Conservation (phyloP, 2,329 filamentous ascomycete genomes). For the Phaeophleospora eucalypticola region DNA sequence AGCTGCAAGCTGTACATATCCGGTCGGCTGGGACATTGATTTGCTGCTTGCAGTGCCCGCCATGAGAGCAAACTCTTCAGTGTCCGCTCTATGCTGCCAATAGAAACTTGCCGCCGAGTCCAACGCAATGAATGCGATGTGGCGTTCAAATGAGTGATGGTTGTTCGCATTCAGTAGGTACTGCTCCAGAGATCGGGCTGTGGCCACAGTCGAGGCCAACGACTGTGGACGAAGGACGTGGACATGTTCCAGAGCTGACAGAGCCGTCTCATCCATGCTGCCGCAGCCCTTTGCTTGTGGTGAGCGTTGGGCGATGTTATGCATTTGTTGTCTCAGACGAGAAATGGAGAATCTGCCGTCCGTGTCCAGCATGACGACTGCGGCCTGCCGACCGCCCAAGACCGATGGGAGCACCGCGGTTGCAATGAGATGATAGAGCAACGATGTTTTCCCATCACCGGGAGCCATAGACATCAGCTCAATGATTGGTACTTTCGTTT, state of each 20-base stretch:
- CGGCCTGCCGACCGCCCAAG: slow-evolving; percentile 45
- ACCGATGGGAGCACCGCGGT: slow-evolving; percentile 48
- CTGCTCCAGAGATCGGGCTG: slow-evolving; percentile 43
- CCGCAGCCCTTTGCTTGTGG: neutral
- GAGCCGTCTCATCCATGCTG: slow-evolving; percentile 28
- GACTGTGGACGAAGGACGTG: slow-evolving; percentile 57
- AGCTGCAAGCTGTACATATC: slow-evolving; percentile 20
- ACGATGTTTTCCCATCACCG: slow-evolving; percentile 54
- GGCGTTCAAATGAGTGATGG: slow-evolving; percentile 46
- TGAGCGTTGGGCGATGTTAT: slow-evolving; percentile 6
- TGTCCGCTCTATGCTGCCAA: slow-evolving; percentile 49
- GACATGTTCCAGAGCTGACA: slow-evolving; percentile 49
- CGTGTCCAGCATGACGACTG: slow-evolving; percentile 55
- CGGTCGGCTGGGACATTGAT: slow-evolving; percentile 1
- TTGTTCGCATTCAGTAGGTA: slow-evolving; percentile 46
- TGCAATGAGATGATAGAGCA: slow-evolving; percentile 55
- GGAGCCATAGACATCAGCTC: slow-evolving; percentile 52
- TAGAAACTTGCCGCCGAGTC: slow-evolving; percentile 55
- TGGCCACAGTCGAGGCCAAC: slow-evolving; percentile 47
- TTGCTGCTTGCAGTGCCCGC: slow-evolving; percentile 1
- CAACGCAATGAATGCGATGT: slow-evolving; percentile 50
- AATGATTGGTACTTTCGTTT: slow-evolving; percentile 39
- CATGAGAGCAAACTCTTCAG: slow-evolving; percentile 25
- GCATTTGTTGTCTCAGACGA: slow-evolving; percentile 42
- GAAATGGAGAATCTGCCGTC: slow-evolving; percentile 52